These are phyloP conservation scores for Talaromyces trachyspermus DNA, from an alignment of 495 filamentous ascomycete species.

Conservation along the genomic window DNA sequence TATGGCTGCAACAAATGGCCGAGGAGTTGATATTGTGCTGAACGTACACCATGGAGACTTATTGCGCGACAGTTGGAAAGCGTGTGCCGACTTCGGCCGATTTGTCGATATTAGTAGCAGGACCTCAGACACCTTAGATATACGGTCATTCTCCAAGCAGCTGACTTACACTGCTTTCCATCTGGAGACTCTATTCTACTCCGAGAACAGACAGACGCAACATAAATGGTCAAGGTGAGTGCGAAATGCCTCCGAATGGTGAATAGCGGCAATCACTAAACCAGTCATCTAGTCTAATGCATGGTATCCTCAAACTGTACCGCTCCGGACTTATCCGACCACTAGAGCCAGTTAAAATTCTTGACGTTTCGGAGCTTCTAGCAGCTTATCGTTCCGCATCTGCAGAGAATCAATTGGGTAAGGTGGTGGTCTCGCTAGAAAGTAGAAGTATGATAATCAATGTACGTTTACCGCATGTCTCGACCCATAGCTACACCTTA, in stretches of 20 bases:
- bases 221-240: too few relatives aligned
- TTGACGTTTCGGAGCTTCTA: neutral
- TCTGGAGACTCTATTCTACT: neutral
- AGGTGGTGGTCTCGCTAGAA: neutral
- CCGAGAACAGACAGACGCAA: too few relatives aligned
- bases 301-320: neutral
- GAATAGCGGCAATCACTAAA: too few relatives aligned
- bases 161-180: neutral
- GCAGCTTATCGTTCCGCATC: neutral
- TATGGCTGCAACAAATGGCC: conserved; percentile 22
- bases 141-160: neutral
- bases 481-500: too few relatives aligned
- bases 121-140: conserved; percentile 21
- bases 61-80: conserved; percentile 28
- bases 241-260: too few relatives aligned
- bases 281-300: neutral
- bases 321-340: neutral
- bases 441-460: too few relatives aligned
- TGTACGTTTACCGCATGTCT: too few relatives aligned
- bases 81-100: conserved; percentile 33
- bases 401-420: neutral
- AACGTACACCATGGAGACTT: conserved; percentile 30
- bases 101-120: conserved; percentile 43
- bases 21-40: conserved; percentile 44
- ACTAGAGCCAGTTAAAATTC: neutral